Percentiles rank a stretch among this genome's conserved stretches.
Evolutionary conservation across 2,329 filamentous ascomycete genomes (phyloP).

Genomic region (Stachybotrys chartarum): DNA sequence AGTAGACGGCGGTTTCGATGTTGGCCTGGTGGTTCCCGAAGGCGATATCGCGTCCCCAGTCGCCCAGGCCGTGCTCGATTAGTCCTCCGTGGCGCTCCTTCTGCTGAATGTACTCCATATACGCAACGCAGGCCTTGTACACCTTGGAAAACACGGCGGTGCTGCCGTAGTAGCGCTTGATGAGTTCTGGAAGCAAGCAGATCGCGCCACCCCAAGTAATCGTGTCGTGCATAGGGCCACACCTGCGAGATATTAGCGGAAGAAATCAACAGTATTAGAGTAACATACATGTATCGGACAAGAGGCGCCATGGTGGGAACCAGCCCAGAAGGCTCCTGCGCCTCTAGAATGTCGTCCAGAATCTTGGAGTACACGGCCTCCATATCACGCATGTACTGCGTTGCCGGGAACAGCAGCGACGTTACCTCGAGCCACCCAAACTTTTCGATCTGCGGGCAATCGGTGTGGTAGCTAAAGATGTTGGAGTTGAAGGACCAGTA

Average conservation of each 20-base stretch:
- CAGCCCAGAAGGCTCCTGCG: constrained; percentile 34
- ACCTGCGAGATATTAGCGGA: constrained; percentile 16
- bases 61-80: constrained; percentile 34
- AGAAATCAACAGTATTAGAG: neutral
- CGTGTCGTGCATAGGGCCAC: constrained; percentile 38
- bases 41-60: constrained; percentile 35
- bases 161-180: constrained; percentile 31
- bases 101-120: constrained; percentile 32
- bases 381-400: constrained; percentile 38
- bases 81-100: constrained; percentile 31
- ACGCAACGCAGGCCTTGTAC: constrained; percentile 26
- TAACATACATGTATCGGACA: constrained; percentile 31
- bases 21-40: constrained; percentile 36
- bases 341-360: constrained; percentile 36
- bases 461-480: constrained; percentile 38
- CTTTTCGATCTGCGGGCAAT: constrained; percentile 39
- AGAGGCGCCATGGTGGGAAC: constrained; percentile 40
- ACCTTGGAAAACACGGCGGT: constrained; percentile 27
- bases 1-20: constrained; percentile 36
- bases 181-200: constrained; percentile 25
- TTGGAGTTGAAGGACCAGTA: constrained; percentile 37
- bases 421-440: constrained; percentile 42
- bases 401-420: constrained; percentile 34
- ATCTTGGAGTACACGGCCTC: constrained; percentile 39
- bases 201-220: constrained; percentile 35